Conservation (phyloP, 345 rosid species). For the Camelina laxa region DNA sequence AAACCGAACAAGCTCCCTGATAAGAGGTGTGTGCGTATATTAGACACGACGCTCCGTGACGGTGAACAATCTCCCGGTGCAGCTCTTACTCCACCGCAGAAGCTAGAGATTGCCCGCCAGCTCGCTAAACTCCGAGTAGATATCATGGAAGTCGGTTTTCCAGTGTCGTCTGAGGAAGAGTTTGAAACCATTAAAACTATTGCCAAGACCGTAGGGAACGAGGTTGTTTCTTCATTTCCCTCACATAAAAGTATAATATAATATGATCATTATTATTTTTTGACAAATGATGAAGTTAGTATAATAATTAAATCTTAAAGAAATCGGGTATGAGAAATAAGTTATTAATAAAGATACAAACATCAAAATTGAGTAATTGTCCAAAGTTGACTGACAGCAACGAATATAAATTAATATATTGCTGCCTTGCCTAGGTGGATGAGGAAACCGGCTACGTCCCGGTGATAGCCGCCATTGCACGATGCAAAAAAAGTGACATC, state of each 20-base stretch:
- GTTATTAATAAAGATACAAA: neutral
- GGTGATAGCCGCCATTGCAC: slow-evolving; percentile 75
- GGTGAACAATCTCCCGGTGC: slow-evolving; percentile 99
- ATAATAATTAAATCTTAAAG: neutral
- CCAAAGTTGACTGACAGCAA: neutral
- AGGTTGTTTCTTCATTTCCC: slow-evolving; percentile 37
- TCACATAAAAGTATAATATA: neutral
- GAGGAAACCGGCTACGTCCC: slow-evolving; percentile 76
- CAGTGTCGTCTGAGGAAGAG: slow-evolving; percentile 79
- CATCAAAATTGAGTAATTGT: neutral
- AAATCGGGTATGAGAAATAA: neutral
- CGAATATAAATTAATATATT: neutral
- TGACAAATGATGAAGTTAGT: neutral
- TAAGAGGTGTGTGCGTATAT: slow-evolving; percentile 77
- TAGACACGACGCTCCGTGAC: slow-evolving; percentile 97
- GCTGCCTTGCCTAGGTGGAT: slow-evolving; percentile 35
- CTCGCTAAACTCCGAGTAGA: slow-evolving; percentile 87
- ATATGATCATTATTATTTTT: neutral
- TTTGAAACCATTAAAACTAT: slow-evolving; percentile 74
- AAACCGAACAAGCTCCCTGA: slow-evolving; percentile 65
- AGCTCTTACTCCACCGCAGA: slow-evolving; percentile 80
- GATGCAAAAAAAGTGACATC: slow-evolving; percentile 75
- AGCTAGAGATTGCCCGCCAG: slow-evolving; percentile 79
- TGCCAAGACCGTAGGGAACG: slow-evolving; percentile 79
- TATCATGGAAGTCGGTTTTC: slow-evolving; percentile 90